Evolutionary conservation across 176 grass and related monocot genomes (phyloP), one percentile per base, ranked within the genome.

Genomic region (Dendrocalamus sinicus): DNA sequence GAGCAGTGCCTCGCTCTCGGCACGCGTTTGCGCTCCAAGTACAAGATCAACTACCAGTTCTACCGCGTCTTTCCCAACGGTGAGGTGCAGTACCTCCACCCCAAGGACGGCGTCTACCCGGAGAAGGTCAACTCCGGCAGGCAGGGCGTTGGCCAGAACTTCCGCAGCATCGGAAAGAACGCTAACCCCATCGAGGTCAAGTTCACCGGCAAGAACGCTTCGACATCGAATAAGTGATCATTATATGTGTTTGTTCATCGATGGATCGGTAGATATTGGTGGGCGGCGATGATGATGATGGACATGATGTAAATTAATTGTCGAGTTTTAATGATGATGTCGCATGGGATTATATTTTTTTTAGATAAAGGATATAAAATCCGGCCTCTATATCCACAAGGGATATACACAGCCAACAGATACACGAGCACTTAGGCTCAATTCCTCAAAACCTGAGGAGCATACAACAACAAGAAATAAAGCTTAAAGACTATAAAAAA

Each of bases 11-110:
- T 99, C 16, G 96, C 96, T 9, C 86, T 99, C 3, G 96, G 96
- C 20, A 94, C 88, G 5, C 37, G 90, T 72, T 92, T 99, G 20
- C 59, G 96, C 0, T 94, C 93, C 74, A 96, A 99, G 96, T 96
- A 99, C 90, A 99, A 98, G 96, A 99, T 99, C 90, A 86, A 73
- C 13, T 99, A 99, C 93, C 96, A 99, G 93, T 96, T 99, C 89
- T 99, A 99, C 90, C 92, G 96, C 78, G 96, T 99, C 47, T 99
- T 99, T 88, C 96, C 96, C 45, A 99, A 88, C 77, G 96, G 93
- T 51, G 96, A 99, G 91, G 96, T 99, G 52, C 96, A 99, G 96
- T 99, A 99, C 90, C 87, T 99, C 26, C 96, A 99, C 94, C 96
- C 96, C 58, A 99, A 96, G 90, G 96, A 99, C 59, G 94, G 96